Percentiles rank a stretch among this genome's conserved stretches.
phyloP scores from a whole-genome alignment of 108 stramenopile genomes.

The Cyclotella distinguenda region DNA sequence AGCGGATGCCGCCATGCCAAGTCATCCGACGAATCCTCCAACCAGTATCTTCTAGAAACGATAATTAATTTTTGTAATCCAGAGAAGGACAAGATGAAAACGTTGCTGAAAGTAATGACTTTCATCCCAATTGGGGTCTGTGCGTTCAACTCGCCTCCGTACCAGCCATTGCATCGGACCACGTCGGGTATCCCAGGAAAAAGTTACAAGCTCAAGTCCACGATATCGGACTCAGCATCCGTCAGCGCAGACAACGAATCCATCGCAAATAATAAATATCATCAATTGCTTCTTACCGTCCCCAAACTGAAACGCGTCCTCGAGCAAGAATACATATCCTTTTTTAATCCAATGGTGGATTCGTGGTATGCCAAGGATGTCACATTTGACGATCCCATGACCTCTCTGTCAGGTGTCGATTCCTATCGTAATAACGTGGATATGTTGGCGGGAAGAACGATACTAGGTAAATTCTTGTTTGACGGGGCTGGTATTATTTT shows the following conservation, averaged over 20 bases:
- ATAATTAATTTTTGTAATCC: too few species aligned
- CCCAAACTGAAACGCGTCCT: slow-evolving; percentile 70
- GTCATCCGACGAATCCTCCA: too few species aligned
- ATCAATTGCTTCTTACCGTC: slow-evolving; percentile 24
- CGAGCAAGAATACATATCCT: slow-evolving; percentile 84
- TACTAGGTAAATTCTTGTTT: slow-evolving; percentile 85
- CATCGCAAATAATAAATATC: neutral
- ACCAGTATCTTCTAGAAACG: too few species aligned
- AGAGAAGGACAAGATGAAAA: too few species aligned
- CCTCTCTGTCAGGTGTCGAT: slow-evolving; percentile 75
- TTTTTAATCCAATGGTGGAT: slow-evolving; percentile 90
- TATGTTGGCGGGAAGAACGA: slow-evolving; percentile 87
- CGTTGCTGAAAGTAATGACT: too few species aligned
- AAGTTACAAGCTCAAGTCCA: too few species aligned
- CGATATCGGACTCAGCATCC: too few species aligned
- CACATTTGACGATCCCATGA: slow-evolving; percentile 88
- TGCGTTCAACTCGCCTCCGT: too few species aligned
- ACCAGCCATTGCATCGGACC: too few species aligned
- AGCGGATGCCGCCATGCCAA: too few species aligned
- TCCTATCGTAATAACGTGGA: slow-evolving; percentile 90
- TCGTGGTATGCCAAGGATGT: slow-evolving; percentile 80
- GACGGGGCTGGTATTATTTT: slow-evolving; percentile 87
- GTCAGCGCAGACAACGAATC: neutral
- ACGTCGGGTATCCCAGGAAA: too few species aligned
- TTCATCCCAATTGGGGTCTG: too few species aligned